phyloP scores from a whole-genome alignment of 1,139 yeast genomes.

The Hanseniaspora uvarum region DNA sequence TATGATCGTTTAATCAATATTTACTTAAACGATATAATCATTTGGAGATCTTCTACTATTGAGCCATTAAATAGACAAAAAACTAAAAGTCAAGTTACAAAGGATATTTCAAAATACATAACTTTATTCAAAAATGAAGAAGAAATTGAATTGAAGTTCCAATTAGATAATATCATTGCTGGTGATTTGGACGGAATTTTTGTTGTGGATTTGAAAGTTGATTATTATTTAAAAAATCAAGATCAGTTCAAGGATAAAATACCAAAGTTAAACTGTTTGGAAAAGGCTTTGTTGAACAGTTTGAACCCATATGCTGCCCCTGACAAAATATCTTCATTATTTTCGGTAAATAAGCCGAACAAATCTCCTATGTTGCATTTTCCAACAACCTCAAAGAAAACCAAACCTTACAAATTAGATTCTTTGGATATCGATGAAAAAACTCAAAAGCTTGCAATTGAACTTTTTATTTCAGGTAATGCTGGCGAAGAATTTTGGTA shows the following conservation, averaged over 20 bases:
- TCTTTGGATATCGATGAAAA: not conserved
- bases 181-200: constrained; percentile 52
- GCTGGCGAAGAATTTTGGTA: constrained; percentile 82
- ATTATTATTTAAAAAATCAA: constrained; percentile 35
- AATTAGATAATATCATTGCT: constrained; percentile 57
- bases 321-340: constrained; percentile 20
- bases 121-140: constrained; percentile 40
- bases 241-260: constrained; percentile 8
- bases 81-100: constrained; percentile 42
- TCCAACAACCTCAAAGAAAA: constrained; percentile 28
- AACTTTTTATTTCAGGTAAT: constrained; percentile 63
- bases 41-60: constrained; percentile 80
- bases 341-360: constrained; percentile 29
- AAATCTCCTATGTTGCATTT: constrained; percentile 35
- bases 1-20: constrained; percentile 69
- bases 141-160: constrained; percentile 37
- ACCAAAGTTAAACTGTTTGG: not conserved
- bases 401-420: constrained; percentile 10
- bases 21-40: constrained; percentile 52
- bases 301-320: constrained; percentile 25
- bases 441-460: constrained; percentile 33
- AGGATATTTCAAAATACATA: constrained; percentile 55
- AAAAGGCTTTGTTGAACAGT: constrained; percentile 19
- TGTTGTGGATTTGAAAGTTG: constrained; percentile 42
- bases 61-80: constrained; percentile 52